Base-by-base conservation (phyloP, 2,329 filamentous ascomycete genomes). In the Juglanconis oblonga region DNA sequence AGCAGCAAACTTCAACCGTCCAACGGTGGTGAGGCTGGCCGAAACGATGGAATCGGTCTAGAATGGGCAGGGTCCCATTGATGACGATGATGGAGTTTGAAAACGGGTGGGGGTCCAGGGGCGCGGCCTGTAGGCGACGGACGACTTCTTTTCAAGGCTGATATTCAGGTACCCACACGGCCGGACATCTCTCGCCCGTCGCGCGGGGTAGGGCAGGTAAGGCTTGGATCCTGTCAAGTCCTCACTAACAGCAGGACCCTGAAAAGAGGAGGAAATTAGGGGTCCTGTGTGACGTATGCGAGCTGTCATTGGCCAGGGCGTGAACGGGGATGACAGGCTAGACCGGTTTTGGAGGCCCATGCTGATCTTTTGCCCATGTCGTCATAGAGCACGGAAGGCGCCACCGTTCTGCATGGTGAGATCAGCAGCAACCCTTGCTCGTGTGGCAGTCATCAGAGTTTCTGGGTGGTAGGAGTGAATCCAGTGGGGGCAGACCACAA, bases 1-100 rank as follows among this genome's bases (percentile, higher is more conserved):
- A 24, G 17, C 17, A 24, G 17, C 17, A 24, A 24, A 24, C 17
- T 24, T 24, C 17, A 24, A 24, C 17, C 17, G 14, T 14, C 31
- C 13, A 35, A 10, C 11, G 35, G 6, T 45, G 40, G 40, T 36
- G 36, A 49, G 52, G 50, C 52, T 55, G 45, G 53, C 47, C 55
- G 47, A 59, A 48, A 52, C 42, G 51, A 55, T 54, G 50, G 38
- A 59, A 36, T 52, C 42, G 57, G 56, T 62, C 61, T 62, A 62
- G 61, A 62, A 59, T 36, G 38, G 33, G 54, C 42, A 56, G 38
- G 44, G 42, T 52, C 51, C 61, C 61, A 57, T 53, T 53, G 55
- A 62, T 62, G 61, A 62, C 61, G 61, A 60, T 57, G 49, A 57
- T 36, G 61, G 51, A 36, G 61, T 54, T 56, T 51, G 47, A 33